These are phyloP conservation scores for Colletotrichum liriopes DNA, from an alignment of 2,329 filamentous ascomycete species.

Conservation along the genomic window DNA sequence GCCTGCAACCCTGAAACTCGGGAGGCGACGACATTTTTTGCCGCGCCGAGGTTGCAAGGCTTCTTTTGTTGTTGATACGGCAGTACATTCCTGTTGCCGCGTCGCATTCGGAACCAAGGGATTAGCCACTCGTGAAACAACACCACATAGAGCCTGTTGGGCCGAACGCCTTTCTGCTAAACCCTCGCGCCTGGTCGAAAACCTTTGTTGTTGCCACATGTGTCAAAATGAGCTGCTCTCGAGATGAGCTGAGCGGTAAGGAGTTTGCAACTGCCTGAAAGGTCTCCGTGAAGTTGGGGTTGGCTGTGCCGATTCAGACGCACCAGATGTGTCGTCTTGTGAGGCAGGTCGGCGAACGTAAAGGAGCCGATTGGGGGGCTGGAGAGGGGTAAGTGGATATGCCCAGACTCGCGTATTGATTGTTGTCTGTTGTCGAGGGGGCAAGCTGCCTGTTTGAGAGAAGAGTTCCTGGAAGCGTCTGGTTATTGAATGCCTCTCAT, in stretches of 20 bases:
- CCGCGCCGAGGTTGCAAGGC: slow-evolving; percentile 20
- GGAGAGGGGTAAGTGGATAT: slow-evolving; percentile 23
- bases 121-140: not conserved
- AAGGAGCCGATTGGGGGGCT: slow-evolving; percentile 13
- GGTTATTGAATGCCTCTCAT: slow-evolving; percentile 1
- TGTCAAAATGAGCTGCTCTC: slow-evolving; percentile 9
- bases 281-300: not conserved
- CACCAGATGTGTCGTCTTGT: not conserved
- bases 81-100: not conserved
- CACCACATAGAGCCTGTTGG: not conserved
- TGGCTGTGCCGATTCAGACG: not conserved
- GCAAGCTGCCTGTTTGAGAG: slow-evolving; percentile 11
- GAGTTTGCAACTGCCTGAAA: slow-evolving; percentile 8
- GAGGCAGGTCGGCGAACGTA: not conserved
- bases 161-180: too few relatives aligned
- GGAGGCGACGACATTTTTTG: slow-evolving; percentile 22
- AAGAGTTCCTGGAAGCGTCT: not conserved
- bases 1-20: slow-evolving; percentile 26
- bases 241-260: not conserved
- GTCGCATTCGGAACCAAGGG: slow-evolving; percentile 14
- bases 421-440: not conserved
- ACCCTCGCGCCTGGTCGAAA: not conserved
- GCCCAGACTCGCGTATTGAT: slow-evolving; percentile 9
- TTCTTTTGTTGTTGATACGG: not conserved
- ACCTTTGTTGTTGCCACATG: slow-evolving; percentile 7